These are phyloP conservation scores for Candida michaelii DNA, from an alignment of 805 yeast genomes.

Conservation along the genomic window DNA sequence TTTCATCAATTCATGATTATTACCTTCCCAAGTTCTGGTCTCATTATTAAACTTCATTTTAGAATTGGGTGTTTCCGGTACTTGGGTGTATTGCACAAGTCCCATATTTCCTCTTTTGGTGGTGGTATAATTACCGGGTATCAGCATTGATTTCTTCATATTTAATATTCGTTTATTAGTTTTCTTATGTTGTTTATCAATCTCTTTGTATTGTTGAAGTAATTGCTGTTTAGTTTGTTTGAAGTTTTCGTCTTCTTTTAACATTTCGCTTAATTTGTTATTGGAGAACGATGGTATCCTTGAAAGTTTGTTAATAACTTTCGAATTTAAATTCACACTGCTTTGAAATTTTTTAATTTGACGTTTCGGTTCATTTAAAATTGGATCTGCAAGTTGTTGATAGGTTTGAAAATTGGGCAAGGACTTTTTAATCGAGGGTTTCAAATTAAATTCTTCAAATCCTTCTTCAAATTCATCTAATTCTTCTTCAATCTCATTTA, in stretches of 20 bases:
- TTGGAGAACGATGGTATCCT: slow-evolving; percentile 40
- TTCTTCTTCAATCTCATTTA: slow-evolving; percentile 31
- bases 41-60: slow-evolving; percentile 55
- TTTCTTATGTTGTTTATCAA: slow-evolving; percentile 16
- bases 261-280: slow-evolving; percentile 16
- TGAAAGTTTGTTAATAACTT: slow-evolving; percentile 36
- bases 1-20: slow-evolving; percentile 53
- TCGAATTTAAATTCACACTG: slow-evolving; percentile 21
- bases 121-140: slow-evolving; percentile 9
- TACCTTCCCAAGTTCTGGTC: slow-evolving; percentile 62
- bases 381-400: not conserved
- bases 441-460: slow-evolving; percentile 3
- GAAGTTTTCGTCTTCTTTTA: slow-evolving; percentile 15
- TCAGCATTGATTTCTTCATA: slow-evolving; percentile 14
- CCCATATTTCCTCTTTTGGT: slow-evolving; percentile 1
- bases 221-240: slow-evolving; percentile 25
- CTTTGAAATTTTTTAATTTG: slow-evolving; percentile 23
- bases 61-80: slow-evolving; percentile 19
- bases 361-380: not conserved
- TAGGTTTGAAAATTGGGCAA: slow-evolving; percentile 4
- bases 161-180: slow-evolving; percentile 13
- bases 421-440: slow-evolving; percentile 4
- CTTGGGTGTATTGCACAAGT: slow-evolving; percentile 16
- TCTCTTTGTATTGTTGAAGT: slow-evolving; percentile 32
- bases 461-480: slow-evolving; percentile 37